Percentiles rank a stretch among this genome's conserved stretches.
phyloP scores from a whole-genome alignment of 2,329 filamentous ascomycete species.

The Xylariaceae sp. region DNA sequence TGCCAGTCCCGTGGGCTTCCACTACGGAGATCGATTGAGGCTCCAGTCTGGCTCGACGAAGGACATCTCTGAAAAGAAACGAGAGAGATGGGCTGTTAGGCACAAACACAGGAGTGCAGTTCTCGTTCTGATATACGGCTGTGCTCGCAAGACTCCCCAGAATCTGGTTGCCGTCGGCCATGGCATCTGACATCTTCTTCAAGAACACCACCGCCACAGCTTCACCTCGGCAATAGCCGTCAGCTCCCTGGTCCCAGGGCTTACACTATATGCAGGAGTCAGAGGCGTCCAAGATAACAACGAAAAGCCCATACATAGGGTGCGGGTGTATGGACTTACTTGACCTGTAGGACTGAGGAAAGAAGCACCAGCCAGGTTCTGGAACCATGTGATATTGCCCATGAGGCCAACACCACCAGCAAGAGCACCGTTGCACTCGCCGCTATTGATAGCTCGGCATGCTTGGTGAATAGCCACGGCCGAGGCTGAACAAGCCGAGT shows the following conservation, averaged over 20 bases:
- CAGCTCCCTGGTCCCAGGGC: slow-evolving; percentile 31
- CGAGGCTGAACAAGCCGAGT: slow-evolving; percentile 28
- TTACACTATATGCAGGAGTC: no score
- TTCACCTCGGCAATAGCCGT: slow-evolving; percentile 48
- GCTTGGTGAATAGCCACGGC: slow-evolving; percentile 29
- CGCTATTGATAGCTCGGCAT: not conserved
- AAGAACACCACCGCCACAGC: slow-evolving; percentile 36
- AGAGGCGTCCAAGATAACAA: no score
- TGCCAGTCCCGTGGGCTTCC: slow-evolving; percentile 6
- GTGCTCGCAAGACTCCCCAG: slow-evolving; percentile 31
- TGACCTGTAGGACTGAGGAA: slow-evolving; percentile 21
- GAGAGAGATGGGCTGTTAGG: slow-evolving; percentile 27
- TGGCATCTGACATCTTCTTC: slow-evolving; percentile 38
- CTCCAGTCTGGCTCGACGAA: slow-evolving; percentile 16
- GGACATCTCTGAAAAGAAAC: slow-evolving; percentile 23
- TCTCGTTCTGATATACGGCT: slow-evolving; percentile 34
- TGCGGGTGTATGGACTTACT: no score
- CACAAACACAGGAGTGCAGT: slow-evolving; percentile 31
- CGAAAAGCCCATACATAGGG: no score
- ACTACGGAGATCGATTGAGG: slow-evolving; percentile 15
- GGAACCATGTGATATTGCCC: slow-evolving; percentile 12
- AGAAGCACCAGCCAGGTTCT: slow-evolving; percentile 16
- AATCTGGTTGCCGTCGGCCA: slow-evolving; percentile 39
- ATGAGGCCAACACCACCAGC: slow-evolving; percentile 26
- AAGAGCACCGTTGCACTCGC: slow-evolving; percentile 24